phyloP scores from a whole-genome alignment of 768 basidiomycete genomes.

The Panus rudis region DNA sequence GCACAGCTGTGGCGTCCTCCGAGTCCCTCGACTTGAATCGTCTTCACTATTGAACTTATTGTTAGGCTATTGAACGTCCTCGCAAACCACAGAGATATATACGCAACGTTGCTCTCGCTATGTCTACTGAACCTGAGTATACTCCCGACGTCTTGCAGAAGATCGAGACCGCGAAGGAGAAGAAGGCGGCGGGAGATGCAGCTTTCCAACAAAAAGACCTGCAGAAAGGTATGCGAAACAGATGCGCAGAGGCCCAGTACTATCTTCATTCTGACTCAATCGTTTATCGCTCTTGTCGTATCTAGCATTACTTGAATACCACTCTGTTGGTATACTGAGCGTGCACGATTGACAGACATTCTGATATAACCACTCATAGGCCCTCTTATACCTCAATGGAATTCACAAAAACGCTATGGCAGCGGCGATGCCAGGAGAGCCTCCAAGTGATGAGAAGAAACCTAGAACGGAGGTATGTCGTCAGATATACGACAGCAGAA shows the following conservation, averaged over 20 bases:
- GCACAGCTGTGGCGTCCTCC: background rate
- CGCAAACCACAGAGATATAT: too few relatives aligned
- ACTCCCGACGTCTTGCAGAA: slow-evolving; percentile 34
- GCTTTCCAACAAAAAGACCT: slow-evolving; percentile 28
- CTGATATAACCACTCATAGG: slow-evolving; percentile 25
- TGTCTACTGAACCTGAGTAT: too few relatives aligned
- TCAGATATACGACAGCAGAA: background rate
- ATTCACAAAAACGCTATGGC: slow-evolving; percentile 47
- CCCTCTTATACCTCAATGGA: slow-evolving; percentile 67
- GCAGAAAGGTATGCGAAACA: slow-evolving; percentile 20
- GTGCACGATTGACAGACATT: too few relatives aligned
- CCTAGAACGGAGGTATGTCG: slow-evolving; percentile 59
- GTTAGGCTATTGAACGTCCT: too few relatives aligned
- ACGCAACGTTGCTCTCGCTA: too few relatives aligned
- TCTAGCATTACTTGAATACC: too few relatives aligned
- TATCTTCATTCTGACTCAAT: slow-evolving; percentile 4
- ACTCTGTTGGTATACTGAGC: too few relatives aligned
- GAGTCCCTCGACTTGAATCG: background rate
- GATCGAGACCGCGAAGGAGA: slow-evolving; percentile 46
- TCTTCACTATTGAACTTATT: too few relatives aligned
- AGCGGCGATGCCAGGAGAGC: slow-evolving; percentile 12
- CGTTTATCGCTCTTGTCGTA: too few relatives aligned
- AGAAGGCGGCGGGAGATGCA: slow-evolving; percentile 30
- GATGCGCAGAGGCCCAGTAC: slow-evolving; percentile 1
- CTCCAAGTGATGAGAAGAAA: slow-evolving; percentile 27